Conservation (phyloP, 1,284 basidiomycete species). For the Fomitopsis betulina region DNA sequence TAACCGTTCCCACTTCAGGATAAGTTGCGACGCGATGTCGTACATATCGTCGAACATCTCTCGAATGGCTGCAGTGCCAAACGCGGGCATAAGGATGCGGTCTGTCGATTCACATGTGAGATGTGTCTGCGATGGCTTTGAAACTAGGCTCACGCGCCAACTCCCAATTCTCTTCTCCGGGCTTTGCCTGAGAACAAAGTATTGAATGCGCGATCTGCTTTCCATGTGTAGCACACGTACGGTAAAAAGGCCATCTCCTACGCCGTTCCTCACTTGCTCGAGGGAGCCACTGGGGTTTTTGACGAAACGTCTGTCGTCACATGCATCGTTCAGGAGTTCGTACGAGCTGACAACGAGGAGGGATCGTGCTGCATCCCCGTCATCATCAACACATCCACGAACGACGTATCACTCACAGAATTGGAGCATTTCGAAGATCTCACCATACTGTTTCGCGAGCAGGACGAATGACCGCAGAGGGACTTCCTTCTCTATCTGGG, state of each 20-base stretch:
- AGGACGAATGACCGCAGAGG: conserved; percentile 35
- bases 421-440: conserved; percentile 40
- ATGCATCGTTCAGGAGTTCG: conserved; percentile 36
- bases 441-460: conserved; percentile 41
- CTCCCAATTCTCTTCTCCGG: conserved; percentile 40
- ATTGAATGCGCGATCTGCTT: neutral
- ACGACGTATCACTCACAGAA: conserved; percentile 26
- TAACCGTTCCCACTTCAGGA: conserved; percentile 42
- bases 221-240: neutral
- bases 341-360: conserved; percentile 34
- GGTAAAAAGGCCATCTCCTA: conserved; percentile 44
- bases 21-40: conserved; percentile 42
- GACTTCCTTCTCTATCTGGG: conserved; percentile 34
- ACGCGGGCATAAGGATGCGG: conserved; percentile 48
- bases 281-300: conserved; percentile 34
- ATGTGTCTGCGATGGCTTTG: neutral
- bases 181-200: conserved; percentile 21
- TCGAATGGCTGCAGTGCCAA: conserved; percentile 39
- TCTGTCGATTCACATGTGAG: conserved; percentile 23
- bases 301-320: conserved; percentile 40
- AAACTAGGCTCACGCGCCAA: conserved; percentile 34
- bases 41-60: conserved; percentile 47
- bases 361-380: neutral
- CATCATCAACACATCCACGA: neutral
- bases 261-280: conserved; percentile 35